phyloP scores from a whole-genome alignment of 345 rosid species.

The Eucalyptus decipiens region DNA sequence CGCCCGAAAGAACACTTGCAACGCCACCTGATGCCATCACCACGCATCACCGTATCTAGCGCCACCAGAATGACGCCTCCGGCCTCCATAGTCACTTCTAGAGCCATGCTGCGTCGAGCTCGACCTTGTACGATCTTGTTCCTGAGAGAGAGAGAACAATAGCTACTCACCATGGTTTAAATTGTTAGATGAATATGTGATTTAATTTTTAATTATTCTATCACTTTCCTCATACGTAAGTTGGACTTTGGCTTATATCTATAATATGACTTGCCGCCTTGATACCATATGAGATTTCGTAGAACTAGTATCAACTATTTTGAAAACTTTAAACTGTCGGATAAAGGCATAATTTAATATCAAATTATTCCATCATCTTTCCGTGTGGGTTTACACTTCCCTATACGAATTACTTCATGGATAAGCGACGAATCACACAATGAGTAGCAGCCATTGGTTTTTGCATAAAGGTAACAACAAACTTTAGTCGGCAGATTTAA shows the following conservation, averaged over 20 bases:
- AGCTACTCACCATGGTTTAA: not conserved
- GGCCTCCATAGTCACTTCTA: not conserved
- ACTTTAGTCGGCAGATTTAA: not conserved
- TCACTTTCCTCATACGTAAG: fast-evolving
- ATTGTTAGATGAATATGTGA: too few species aligned
- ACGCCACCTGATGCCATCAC: not conserved
- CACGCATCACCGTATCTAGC: not conserved
- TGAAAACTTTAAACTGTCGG: too few species aligned
- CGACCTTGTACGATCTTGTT: not conserved
- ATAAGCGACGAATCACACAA: not conserved
- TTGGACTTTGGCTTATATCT: too few species aligned
- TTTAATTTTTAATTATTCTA: too few species aligned
- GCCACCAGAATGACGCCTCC: not conserved
- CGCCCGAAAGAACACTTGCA: not conserved
- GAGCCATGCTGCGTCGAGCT: not conserved
- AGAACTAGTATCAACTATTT: too few species aligned
- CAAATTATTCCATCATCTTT: too few species aligned
- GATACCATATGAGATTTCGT: not conserved
- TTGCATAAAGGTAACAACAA: not conserved
- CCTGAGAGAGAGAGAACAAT: not conserved
- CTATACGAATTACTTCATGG: not conserved
- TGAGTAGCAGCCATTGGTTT: not conserved
- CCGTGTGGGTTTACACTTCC: not conserved
- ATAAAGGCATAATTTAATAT: too few species aligned
- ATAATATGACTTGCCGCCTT: not conserved